Evolutionary conservation across 495 filamentous ascomycete genomes (phyloP).

Genomic region (Aspergillus campestris): DNA sequence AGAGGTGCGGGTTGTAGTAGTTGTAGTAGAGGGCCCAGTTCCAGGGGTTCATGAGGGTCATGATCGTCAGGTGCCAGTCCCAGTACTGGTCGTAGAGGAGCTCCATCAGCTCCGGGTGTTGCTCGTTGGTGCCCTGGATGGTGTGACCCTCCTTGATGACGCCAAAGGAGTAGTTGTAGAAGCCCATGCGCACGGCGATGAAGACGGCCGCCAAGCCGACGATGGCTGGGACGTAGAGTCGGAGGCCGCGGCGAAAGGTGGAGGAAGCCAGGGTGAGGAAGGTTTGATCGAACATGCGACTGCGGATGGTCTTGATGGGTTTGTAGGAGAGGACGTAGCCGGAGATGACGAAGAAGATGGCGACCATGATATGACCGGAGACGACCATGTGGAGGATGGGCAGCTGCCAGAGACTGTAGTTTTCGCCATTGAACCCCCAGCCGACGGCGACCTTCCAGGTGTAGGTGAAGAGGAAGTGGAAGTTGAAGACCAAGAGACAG

Average conservation of each 20-base stretch:
- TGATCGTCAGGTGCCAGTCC: constrained; percentile 41
- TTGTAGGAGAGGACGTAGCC: constrained; percentile 62
- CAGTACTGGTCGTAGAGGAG: constrained; percentile 37
- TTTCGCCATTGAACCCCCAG: constrained; percentile 42
- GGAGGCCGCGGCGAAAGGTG: constrained; percentile 54
- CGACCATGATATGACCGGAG: constrained; percentile 61
- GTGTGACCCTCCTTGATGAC: constrained; percentile 34
- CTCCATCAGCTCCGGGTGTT: constrained; percentile 36
- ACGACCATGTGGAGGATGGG: constrained; percentile 56
- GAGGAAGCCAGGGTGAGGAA: constrained; percentile 47
- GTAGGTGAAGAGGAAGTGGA: constrained; percentile 45
- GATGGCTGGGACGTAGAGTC: constrained; percentile 55
- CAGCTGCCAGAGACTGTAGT: constrained; percentile 50
- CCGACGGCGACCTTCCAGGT: constrained; percentile 39
- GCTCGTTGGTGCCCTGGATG: constrained; percentile 39
- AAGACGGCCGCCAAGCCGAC: constrained; percentile 49
- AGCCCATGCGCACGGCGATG: constrained; percentile 43
- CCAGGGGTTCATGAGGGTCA: constrained; percentile 45
- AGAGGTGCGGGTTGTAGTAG: constrained; percentile 58
- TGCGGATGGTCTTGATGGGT: constrained; percentile 51
- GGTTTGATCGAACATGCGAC: constrained; percentile 41
- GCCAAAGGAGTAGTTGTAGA: constrained; percentile 35
- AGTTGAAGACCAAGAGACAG: constrained; percentile 45
- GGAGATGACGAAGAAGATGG: constrained; percentile 67
- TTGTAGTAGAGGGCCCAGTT: constrained; percentile 45